Evolutionary conservation across 352 stramenopile species (phyloP).

Genomic region (Globisporangium uncinulatum): DNA sequence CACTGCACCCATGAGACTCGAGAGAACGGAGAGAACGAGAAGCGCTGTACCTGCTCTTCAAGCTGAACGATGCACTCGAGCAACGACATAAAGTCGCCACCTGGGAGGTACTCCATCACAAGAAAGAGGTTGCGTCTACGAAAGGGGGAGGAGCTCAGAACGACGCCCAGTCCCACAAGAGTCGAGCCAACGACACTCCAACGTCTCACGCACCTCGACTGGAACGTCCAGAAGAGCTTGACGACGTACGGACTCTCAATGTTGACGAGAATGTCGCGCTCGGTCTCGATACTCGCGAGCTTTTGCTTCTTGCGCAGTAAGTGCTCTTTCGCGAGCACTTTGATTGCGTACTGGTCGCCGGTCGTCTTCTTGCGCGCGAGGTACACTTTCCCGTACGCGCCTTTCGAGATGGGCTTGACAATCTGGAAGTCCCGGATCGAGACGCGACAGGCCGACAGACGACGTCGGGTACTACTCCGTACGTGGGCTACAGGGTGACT

Average conservation of each 20-base stretch:
- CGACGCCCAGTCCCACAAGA: neutral
- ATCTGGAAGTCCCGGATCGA: conserved; percentile 87
- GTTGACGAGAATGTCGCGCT: conserved; percentile 83
- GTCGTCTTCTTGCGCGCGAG: conserved; percentile 83
- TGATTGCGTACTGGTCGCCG: conserved; percentile 88
- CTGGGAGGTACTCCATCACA: conserved; percentile 89
- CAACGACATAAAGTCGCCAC: conserved; percentile 89
- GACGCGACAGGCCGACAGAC: conserved; percentile 33
- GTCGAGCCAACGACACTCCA: neutral
- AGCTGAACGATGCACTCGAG: conserved; percentile 85
- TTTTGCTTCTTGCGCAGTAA: conserved; percentile 84
- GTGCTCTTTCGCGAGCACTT: conserved; percentile 87
- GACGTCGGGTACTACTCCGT: neutral
- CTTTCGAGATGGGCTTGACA: conserved; percentile 87
- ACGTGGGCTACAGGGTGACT: too few relatives aligned
- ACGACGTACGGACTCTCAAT: conserved; percentile 89
- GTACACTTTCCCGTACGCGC: conserved; percentile 88
- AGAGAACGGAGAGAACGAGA: neutral
- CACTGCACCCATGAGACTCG: neutral
- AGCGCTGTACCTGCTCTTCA: conserved; percentile 58
- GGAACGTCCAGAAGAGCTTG: conserved; percentile 89
- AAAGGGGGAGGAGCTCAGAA: neutral
- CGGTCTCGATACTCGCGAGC: conserved; percentile 83
- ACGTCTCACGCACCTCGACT: conserved; percentile 60
- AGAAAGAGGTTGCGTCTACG: conserved; percentile 78